Conservation (phyloP, 2,329 filamentous ascomycete species). For the Amauroascus verrucosus region DNA sequence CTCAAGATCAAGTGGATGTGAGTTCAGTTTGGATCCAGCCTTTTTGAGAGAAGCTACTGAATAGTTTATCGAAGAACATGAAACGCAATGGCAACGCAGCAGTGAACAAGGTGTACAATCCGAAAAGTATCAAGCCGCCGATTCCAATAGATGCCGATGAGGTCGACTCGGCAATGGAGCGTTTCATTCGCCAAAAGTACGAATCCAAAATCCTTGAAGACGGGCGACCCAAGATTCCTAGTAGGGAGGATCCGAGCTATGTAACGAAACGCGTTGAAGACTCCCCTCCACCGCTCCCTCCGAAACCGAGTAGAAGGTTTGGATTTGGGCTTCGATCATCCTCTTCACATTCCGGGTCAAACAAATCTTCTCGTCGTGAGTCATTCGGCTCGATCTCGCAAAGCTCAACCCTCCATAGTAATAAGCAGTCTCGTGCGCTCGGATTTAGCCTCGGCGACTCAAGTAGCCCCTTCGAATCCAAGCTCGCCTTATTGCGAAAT, state of each 20-base stretch:
- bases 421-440: conserved; percentile 53
- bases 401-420: conserved; percentile 35
- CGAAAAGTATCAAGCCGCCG: conserved; percentile 68
- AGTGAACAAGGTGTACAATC: conserved; percentile 85
- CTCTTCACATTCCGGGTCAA: conserved; percentile 56
- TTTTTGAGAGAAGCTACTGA: conserved; percentile 13
- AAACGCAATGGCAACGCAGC: conserved; percentile 75
- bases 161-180: conserved; percentile 86
- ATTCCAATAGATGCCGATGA: conserved; percentile 87
- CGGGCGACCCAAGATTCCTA: conserved; percentile 36
- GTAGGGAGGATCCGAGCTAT: conserved; percentile 48
- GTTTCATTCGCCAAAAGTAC: conserved; percentile 92
- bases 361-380: conserved; percentile 40
- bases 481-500: conserved; percentile 65
- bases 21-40: conserved; percentile 24
- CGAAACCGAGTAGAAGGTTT: conserved; percentile 51
- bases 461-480: conserved; percentile 52
- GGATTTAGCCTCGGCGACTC: conserved; percentile 48
- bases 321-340: conserved; percentile 56
- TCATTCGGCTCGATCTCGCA: conserved; percentile 20
- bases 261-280: conserved; percentile 43
- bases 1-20: conserved; percentile 91
- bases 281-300: conserved; percentile 48
- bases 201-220: conserved; percentile 51
- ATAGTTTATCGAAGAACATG: conserved; percentile 59